phyloP scores from a whole-genome alignment of 2,329 filamentous ascomycete species.

The Colletotrichum siamense region DNA sequence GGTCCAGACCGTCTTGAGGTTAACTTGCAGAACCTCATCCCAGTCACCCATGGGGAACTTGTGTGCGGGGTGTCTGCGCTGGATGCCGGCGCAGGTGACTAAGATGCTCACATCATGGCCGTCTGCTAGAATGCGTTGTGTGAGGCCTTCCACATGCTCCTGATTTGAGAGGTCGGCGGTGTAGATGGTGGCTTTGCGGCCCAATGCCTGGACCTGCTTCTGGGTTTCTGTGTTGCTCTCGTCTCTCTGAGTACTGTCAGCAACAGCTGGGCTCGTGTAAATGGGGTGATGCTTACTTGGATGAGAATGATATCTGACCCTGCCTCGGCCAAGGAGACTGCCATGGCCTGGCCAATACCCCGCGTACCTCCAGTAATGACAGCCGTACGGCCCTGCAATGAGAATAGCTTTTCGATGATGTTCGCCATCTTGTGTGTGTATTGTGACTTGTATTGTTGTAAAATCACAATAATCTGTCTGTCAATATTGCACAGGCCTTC shows the following conservation, averaged over 20 bases:
- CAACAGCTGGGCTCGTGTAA: neutral
- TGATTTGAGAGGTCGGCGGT: slow-evolving; percentile 26
- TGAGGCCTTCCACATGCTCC: slow-evolving; percentile 20
- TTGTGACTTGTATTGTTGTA: neutral
- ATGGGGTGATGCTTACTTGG: neutral
- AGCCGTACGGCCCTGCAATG: slow-evolving; percentile 23
- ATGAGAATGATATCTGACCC: slow-evolving; percentile 26
- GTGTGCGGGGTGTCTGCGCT: slow-evolving; percentile 66
- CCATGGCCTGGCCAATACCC: slow-evolving; percentile 29
- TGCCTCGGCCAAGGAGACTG: slow-evolving; percentile 23
- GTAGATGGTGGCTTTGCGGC: slow-evolving; percentile 28
- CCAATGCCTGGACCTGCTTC: slow-evolving; percentile 20
- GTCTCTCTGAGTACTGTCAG: slow-evolving; percentile 14
- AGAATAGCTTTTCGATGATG: slow-evolving; percentile 25
- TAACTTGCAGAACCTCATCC: slow-evolving; percentile 77
- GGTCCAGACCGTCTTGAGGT: slow-evolving; percentile 81
- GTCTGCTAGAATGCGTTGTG: slow-evolving; percentile 21
- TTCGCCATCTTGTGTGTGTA: slow-evolving; percentile 1
- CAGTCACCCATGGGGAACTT: slow-evolving; percentile 69
- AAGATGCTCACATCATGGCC: slow-evolving; percentile 57
- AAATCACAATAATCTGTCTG: neutral
- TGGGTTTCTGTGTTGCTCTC: slow-evolving; percentile 26
- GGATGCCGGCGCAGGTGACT: slow-evolving; percentile 72
- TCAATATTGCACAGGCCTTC: neutral
- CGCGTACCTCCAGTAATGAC: slow-evolving; percentile 27